Conservation (phyloP, 2,329 filamentous ascomycete species). For the Ilyonectria mors-panacis region DNA sequence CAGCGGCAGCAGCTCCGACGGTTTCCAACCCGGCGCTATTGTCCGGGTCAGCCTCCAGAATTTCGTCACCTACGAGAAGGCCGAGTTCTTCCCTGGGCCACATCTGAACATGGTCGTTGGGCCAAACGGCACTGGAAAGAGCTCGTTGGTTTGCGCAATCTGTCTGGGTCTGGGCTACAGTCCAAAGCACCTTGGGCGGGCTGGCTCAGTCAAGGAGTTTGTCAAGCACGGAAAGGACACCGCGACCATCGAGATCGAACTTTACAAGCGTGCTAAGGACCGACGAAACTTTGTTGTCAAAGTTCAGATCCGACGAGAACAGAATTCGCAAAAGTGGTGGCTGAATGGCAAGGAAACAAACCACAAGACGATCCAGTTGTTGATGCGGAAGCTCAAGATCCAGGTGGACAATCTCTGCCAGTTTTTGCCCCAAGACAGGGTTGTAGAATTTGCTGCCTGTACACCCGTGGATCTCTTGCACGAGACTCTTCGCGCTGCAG, state of each 20-base stretch:
- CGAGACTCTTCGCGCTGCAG: constrained; percentile 91
- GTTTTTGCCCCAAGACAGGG: constrained; percentile 95
- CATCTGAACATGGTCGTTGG: constrained; percentile 99
- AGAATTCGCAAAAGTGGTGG: constrained; percentile 85
- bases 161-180: constrained; percentile 92
- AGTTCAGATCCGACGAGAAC: constrained; percentile 84
- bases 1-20: constrained; percentile 42
- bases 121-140: constrained; percentile 98
- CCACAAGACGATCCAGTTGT: constrained; percentile 75
- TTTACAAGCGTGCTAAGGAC: constrained; percentile 75
- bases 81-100: constrained; percentile 91
- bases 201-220: constrained; percentile 88
- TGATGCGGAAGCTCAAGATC: constrained; percentile 83
- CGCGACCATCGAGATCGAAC: constrained; percentile 91
- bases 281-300: constrained; percentile 79
- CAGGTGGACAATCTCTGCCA: constrained; percentile 99
- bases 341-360: constrained; percentile 77
- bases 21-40: constrained; percentile 84
- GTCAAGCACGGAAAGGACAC: constrained; percentile 89
- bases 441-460: constrained; percentile 91
- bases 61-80: constrained; percentile 95
- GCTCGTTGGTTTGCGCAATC: constrained; percentile 96
- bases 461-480: constrained; percentile 85
- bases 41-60: constrained; percentile 88
- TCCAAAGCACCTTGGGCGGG: constrained; percentile 86